Evolutionary conservation across 495 filamentous ascomycete genomes (phyloP).

Genomic region (Clavariopsis aquatica): DNA sequence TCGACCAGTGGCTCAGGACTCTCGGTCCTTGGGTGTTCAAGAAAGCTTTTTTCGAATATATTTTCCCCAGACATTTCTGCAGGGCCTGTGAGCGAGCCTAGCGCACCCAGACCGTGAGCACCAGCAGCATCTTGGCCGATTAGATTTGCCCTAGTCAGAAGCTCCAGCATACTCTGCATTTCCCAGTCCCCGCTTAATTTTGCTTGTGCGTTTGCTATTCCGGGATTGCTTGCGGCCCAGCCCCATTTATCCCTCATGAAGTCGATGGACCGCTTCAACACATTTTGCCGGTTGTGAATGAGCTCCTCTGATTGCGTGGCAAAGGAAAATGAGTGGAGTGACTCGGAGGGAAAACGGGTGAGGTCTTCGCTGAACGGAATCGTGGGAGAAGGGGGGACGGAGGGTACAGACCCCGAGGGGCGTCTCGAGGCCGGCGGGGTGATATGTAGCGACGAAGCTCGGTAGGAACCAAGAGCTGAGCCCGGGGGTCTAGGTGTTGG

Average conservation of each 20-base stretch:
- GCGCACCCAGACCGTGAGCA: slow-evolving; percentile 46
- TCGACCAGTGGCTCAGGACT: slow-evolving; percentile 55
- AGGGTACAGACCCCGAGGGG: slow-evolving; percentile 52
- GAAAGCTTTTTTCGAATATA: slow-evolving; percentile 77
- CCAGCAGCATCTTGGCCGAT: slow-evolving; percentile 57
- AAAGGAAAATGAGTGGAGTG: slow-evolving; percentile 97
- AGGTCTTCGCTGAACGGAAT: slow-evolving; percentile 82
- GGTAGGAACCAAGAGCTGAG: slow-evolving; percentile 47
- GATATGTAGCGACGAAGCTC: slow-evolving; percentile 64
- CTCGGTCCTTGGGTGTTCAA: slow-evolving; percentile 40
- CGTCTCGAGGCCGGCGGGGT: slow-evolving; percentile 51
- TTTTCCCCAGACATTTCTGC: slow-evolving; percentile 68
- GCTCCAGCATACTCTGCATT: slow-evolving; percentile 85
- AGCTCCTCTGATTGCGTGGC: slow-evolving; percentile 92
- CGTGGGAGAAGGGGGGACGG: slow-evolving; percentile 64
- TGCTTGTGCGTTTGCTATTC: slow-evolving; percentile 77
- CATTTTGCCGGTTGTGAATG: slow-evolving; percentile 86
- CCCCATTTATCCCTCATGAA: slow-evolving; percentile 95
- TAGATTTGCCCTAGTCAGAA: slow-evolving; percentile 76
- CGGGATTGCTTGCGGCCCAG: slow-evolving; percentile 67
- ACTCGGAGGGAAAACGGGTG: slow-evolving; percentile 89
- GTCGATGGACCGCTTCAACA: slow-evolving; percentile 90
- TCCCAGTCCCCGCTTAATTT: slow-evolving; percentile 80
- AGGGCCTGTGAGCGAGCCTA: slow-evolving; percentile 75
- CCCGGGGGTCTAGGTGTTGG: slow-evolving; percentile 45